phyloP scores from a whole-genome alignment of 208 protist species.

The Lotmaria passim region DNA sequence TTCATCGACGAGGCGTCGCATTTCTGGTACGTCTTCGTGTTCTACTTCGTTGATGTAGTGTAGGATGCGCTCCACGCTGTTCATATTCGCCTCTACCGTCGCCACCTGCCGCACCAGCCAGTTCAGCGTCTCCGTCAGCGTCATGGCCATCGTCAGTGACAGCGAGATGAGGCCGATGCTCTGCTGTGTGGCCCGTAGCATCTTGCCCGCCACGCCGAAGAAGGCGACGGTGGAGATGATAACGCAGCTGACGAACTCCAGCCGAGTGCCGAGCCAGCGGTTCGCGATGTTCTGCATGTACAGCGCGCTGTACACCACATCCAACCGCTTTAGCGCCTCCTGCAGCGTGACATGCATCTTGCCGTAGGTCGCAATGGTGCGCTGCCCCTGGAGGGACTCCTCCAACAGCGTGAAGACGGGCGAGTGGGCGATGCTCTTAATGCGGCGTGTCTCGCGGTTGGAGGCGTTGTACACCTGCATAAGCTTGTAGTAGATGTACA shows the following conservation, averaged over 20 bases:
- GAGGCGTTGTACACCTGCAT: constrained; percentile 88
- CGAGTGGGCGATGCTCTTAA: constrained; percentile 88
- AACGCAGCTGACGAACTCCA: constrained; percentile 87
- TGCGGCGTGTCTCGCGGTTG: constrained; percentile 87
- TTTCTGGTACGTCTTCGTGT: constrained; percentile 53
- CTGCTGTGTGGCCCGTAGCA: constrained; percentile 12
- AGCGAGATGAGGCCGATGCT: constrained; percentile 69
- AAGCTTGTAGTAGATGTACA: constrained; percentile 88
- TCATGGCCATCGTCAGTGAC: constrained; percentile 62
- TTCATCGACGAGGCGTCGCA: constrained; percentile 13
- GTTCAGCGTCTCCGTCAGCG: constrained; percentile 62
- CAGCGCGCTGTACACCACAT: constrained; percentile 54
- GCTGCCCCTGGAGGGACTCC: constrained; percentile 89
- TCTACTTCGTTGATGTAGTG: constrained; percentile 81
- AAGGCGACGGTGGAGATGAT: constrained; percentile 67
- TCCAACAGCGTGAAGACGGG: constrained; percentile 93
- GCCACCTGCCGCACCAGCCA: constrained; percentile 63
- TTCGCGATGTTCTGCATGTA: constrained; percentile 68
- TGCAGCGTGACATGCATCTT: constrained; percentile 36
- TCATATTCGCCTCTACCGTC: constrained; percentile 83
- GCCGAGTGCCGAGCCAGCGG: constrained; percentile 89
- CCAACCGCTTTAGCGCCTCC: constrained; percentile 47
- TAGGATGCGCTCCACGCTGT: constrained; percentile 79
- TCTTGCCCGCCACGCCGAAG: constrained; percentile 52
- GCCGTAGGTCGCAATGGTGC: constrained; percentile 86